These are phyloP conservation scores for Adansonia madagascariensis DNA, from an alignment of 441 rosid genomes.

Conservation along the genomic window DNA sequence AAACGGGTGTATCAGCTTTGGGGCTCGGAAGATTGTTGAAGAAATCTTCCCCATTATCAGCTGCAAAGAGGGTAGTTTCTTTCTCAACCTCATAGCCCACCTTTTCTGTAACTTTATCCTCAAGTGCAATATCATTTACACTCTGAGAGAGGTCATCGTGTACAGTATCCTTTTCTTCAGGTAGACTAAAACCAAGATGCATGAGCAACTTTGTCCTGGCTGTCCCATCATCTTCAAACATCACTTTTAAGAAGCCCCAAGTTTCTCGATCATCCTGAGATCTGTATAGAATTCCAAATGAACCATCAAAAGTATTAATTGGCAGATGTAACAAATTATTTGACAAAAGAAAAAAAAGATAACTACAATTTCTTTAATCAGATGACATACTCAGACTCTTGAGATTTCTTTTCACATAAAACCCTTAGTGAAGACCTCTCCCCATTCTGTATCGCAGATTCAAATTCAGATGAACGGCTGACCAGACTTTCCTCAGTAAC, in stretches of 20 bases:
- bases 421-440: constrained; percentile 72
- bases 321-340: constrained; percentile 23
- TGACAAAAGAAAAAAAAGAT: constrained; percentile 1
- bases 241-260: constrained; percentile 90
- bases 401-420: constrained; percentile 82
- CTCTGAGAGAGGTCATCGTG: constrained; percentile 57
- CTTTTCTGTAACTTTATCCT: constrained; percentile 37
- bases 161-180: constrained; percentile 56
- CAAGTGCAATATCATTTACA: constrained; percentile 55
- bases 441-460: constrained; percentile 86
- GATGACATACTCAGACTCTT: constrained; percentile 79
- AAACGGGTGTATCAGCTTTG: constrained; percentile 75
- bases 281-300: constrained; percentile 48
- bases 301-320: constrained; percentile 27
- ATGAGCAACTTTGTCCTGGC: constrained; percentile 85
- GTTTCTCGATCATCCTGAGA: constrained; percentile 86
- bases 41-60: constrained; percentile 97
- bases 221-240: constrained; percentile 97
- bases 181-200: constrained; percentile 91
- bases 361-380: constrained; percentile 24
- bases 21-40: constrained; percentile 97
- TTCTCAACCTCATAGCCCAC: constrained; percentile 47
- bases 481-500: constrained; percentile 81
- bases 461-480: constrained; percentile 87
- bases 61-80: constrained; percentile 52